Evolutionary conservation across 179 eudicot species (phyloP).

Genomic region (Silene coronaria): DNA sequence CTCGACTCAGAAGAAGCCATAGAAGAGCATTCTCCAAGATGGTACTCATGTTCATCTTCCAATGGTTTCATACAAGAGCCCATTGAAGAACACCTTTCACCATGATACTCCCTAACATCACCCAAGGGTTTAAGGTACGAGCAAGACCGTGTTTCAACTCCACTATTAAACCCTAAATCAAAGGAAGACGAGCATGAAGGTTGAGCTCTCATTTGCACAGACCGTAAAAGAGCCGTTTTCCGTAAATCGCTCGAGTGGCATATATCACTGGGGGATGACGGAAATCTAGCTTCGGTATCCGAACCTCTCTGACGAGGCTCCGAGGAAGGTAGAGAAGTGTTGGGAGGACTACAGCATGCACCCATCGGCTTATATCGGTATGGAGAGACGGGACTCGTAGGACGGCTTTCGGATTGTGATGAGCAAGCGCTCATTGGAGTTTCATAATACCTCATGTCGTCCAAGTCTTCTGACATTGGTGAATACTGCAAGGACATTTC

Average conservation of each 20-base stretch:
- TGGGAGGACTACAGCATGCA: constrained; percentile 46
- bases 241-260: constrained; percentile 97
- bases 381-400: constrained; percentile 92
- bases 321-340: constrained; percentile 45
- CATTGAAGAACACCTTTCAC: constrained; percentile 37
- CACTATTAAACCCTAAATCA: constrained; percentile 39
- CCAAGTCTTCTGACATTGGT: constrained; percentile 93
- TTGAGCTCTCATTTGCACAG: constrained; percentile 91
- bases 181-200: constrained; percentile 46
- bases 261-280: constrained; percentile 95
- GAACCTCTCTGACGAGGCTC: constrained; percentile 81
- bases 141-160: constrained; percentile 44
- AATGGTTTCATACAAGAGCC: constrained; percentile 13
- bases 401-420: constrained; percentile 73
- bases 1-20: constrained; percentile 29
- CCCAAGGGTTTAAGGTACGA: constrained; percentile 56
- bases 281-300: constrained; percentile 80
- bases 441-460: constrained; percentile 65
- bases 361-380: constrained; percentile 55
- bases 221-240: constrained; percentile 81
- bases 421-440: constrained; percentile 48
- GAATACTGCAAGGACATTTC: constrained; percentile 71
- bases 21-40: background rate
- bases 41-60: constrained; percentile 1
- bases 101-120: constrained; percentile 50